A percentile compares a stretch with the other conserved stretches of the same genome.
phyloP scores from a whole-genome alignment of 331 rosid genomes.

The Dryas integrifolia region DNA sequence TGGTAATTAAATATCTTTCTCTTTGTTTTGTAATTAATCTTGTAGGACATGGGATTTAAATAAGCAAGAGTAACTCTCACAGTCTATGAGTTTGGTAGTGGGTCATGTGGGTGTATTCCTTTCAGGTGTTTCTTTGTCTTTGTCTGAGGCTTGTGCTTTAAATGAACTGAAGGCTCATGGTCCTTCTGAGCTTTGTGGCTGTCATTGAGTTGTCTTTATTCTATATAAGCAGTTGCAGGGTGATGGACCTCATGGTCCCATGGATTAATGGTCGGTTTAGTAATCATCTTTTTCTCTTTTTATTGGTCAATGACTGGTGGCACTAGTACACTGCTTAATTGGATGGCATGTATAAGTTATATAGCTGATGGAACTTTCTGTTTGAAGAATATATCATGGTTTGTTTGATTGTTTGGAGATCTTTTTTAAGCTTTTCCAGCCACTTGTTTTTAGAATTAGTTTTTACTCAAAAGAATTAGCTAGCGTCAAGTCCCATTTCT shows the following conservation, averaged over 20 bases:
- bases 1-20: background rate
- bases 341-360: conserved; percentile 26
- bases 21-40: background rate
- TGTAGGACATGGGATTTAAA: background rate
- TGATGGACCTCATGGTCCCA: conserved; percentile 29
- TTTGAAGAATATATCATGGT: conserved; percentile 42
- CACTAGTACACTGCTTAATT: conserved; percentile 15
- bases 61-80: background rate
- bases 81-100: conserved; percentile 6
- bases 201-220: conserved; percentile 23
- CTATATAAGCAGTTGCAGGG: background rate
- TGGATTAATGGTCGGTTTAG: conserved; percentile 29
- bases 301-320: background rate
- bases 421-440: conserved; percentile 10
- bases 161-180: conserved; percentile 21
- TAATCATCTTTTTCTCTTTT: conserved; percentile 15
- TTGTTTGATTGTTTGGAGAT: conserved; percentile 25
- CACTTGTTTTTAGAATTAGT: background rate
- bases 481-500: background rate
- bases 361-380: conserved; percentile 49
- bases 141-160: conserved; percentile 16
- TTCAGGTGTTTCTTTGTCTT: conserved; percentile 24
- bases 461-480: background rate
- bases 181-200: conserved; percentile 37
- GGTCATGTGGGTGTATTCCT: conserved; percentile 12